Base-by-base conservation (phyloP, 1,284 basidiomycete species). In the Rhodotorula sp. region DNA sequence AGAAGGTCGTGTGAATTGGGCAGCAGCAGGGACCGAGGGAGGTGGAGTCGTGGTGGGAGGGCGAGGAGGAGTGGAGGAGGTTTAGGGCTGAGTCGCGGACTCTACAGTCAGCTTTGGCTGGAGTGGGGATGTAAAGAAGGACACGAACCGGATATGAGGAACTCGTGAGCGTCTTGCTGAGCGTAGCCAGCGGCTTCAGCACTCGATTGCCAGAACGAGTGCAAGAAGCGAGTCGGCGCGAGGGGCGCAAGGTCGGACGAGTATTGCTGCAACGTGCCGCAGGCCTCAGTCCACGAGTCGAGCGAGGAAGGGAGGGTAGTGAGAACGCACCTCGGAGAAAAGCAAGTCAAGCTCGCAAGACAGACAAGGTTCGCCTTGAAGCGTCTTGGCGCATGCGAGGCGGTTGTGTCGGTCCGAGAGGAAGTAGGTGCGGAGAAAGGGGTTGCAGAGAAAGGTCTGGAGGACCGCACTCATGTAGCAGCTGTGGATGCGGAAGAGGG, bases 281-380 rank as follows among this genome's bases (percentile, higher is more conserved):
- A n/a, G n/a, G n/a, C n/a, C n/a, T 51, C 24, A 44, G 53, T 37
- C 10, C 4, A 5, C 9, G 47, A 4, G 11, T 2, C 20, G 0
- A 2, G 24, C 1, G 28, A 58, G 46, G 16, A 52, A 53, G 28
- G 40, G 22, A 24, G 4, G 26, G 15, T 24, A 20, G 13, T 18
- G 6, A 15, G 50, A 34, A 69, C 79, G 69, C 57, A 91, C 92
- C 83, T 96, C 93, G 31, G 87, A 82, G 79, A 95, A 95, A 9
- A 97, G 84, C 72, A 86, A 87, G 80, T 98, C 94, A 88, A 99
- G 89, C 80, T 97, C 94, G 80, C 94, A 99, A 66, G 89, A 93
- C 62, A 90, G 89, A 80, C 94, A 99, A 46, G 89, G 79, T 61
- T 77, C 86, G 51, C 83, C 67, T 9, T 16, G 46, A 28, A 79